These are phyloP conservation scores for Sordariomycetes sp. DNA, from an alignment of 2,329 filamentous ascomycete genomes.

Conservation along the genomic window DNA sequence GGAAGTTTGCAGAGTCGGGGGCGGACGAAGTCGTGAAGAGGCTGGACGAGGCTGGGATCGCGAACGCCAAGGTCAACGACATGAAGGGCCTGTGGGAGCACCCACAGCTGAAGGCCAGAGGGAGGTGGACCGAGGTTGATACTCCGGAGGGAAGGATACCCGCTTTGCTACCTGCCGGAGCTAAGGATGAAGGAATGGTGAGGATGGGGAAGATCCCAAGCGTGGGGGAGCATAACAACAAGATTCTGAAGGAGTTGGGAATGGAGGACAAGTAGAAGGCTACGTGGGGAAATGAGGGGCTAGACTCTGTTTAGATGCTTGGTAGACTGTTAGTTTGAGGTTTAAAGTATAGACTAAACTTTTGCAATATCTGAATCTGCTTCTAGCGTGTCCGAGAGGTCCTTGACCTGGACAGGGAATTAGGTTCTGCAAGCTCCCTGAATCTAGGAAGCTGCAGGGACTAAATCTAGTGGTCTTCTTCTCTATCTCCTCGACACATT, in stretches of 20 bases:
- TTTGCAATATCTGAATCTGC: too few relatives aligned
- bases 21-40: constrained; percentile 28
- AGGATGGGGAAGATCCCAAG: constrained; percentile 2
- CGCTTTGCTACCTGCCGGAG: constrained; percentile 31
- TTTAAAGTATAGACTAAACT: too few relatives aligned
- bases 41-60: constrained; percentile 39
- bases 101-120: constrained; percentile 38
- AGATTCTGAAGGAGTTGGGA: constrained; percentile 3
- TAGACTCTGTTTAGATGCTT: too few relatives aligned
- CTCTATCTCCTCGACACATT: too few relatives aligned
- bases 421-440: too few relatives aligned
- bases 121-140: constrained; percentile 39
- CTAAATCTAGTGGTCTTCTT: too few relatives aligned
- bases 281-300: background rate
- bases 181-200: background rate
- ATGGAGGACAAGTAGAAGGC: background rate
- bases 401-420: too few relatives aligned
- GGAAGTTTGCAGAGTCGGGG: constrained; percentile 26
- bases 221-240: constrained; percentile 4
- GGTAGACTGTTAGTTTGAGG: too few relatives aligned
- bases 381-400: too few relatives aligned
- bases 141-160: constrained; percentile 35
- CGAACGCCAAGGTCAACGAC: constrained; percentile 45
- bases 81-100: constrained; percentile 47
- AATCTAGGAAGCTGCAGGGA: too few relatives aligned